Conservation (phyloP, 2,329 filamentous ascomycete genomes). For the Scedosporium apiospermum region DNA sequence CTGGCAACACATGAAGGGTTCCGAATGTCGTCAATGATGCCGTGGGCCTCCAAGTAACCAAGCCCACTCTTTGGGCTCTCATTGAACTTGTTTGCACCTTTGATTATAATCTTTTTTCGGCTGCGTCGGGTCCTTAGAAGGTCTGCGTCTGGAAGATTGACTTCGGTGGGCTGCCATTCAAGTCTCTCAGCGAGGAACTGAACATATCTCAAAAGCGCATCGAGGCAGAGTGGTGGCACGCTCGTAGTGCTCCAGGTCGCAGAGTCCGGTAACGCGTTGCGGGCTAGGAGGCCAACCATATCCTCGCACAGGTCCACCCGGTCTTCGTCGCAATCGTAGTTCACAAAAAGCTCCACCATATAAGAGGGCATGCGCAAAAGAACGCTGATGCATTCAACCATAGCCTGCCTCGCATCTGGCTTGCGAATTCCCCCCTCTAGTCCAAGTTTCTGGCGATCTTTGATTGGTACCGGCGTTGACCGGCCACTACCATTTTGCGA, state of each 20-base stretch:
- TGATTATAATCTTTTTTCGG: constrained; percentile 81
- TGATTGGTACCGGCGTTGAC: constrained; percentile 81
- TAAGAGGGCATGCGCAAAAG: constrained; percentile 88
- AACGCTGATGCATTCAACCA: constrained; percentile 94
- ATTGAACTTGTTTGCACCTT: constrained; percentile 85
- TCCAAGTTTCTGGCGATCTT: constrained; percentile 85
- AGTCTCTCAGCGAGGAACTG: constrained; percentile 86
- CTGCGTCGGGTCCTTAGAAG: constrained; percentile 61
- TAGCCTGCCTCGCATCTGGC: constrained; percentile 91
- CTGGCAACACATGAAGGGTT: constrained; percentile 71
- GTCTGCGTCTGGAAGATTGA: constrained; percentile 47
- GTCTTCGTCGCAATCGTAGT: constrained; percentile 94
- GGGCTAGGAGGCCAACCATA: constrained; percentile 81
- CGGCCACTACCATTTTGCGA: constrained; percentile 71
- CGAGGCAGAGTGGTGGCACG: constrained; percentile 87
- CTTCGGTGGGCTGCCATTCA: constrained; percentile 54
- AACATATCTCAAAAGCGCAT: constrained; percentile 82
- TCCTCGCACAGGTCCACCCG: constrained; percentile 89
- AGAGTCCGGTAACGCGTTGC: constrained; percentile 93
- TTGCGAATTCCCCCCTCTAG: constrained; percentile 86
- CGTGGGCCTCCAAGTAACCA: constrained; percentile 73
- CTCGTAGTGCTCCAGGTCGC: constrained; percentile 99
- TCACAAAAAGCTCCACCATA: constrained; percentile 91
- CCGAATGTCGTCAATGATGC: constrained; percentile 68
- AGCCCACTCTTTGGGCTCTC: constrained; percentile 86